Evolutionary conservation across 1,284 basidiomycete genomes (phyloP), one percentile per base, ranked within the genome.

Genomic region (Heimioporus punctisporus): DNA sequence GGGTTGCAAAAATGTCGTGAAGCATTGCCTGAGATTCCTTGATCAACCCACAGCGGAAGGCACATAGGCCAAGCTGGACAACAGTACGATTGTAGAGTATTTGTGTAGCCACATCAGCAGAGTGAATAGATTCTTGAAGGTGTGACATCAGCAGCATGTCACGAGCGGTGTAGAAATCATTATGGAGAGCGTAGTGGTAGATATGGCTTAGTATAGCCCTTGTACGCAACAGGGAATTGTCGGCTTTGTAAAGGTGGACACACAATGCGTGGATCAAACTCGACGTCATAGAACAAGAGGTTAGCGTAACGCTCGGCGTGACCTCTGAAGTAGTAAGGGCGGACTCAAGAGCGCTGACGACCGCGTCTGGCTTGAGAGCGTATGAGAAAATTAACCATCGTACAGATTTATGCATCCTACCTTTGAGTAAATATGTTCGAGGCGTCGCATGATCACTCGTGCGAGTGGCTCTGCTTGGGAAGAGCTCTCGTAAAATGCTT

Each of bases 111-210:
- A 98, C 95, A 68, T 99, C 97, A 58, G 97, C 95, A 43, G 93
- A 92, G 69, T 94, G 89, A 64, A 99, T 92, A 2, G 93, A 92
- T 72, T 98, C 97, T 74, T 99, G 97, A 46, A 99, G 82, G 74
- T 99, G 97, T 15, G 95, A 98, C 97, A 99, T 99, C 61, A 99
- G 80, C 49, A 99, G 80, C 91, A 99, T 96, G 77, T 99, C 97
- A 40, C 97, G 93, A 10, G 97, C 94, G 43, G 93, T 93, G 79
- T 98, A 86, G 80, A 96, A 99, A 70, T 98, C 92, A 68, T 97
- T 97, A 74, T 97, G 94, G 31, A 98, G 83, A 26, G 96, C 97
- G 71, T 97, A 90, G 75, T 97, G 95, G 75, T 96, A 99, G 70
- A 99, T 95, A 72, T 99, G 97, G 71, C 90, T 92, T 51, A 99